Base-by-base conservation (phyloP, 345 rosid genomes). In the Angophora floribunda region DNA sequence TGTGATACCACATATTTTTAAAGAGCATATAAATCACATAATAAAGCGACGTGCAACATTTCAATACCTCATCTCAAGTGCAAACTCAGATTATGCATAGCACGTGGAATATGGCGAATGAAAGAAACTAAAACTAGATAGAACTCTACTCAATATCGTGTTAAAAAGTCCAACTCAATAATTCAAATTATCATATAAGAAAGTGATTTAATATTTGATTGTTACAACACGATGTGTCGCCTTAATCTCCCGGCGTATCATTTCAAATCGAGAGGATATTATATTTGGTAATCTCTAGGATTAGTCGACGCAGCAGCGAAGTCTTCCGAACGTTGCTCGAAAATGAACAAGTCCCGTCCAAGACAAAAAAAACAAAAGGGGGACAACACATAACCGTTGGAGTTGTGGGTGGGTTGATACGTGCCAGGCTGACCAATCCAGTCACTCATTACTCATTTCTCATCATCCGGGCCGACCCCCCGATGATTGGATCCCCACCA, bases 101-200 rank as follows among this genome's bases (percentile, higher is more conserved):
- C n/a, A n/a, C n/a, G n/a, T 0, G 9, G 1, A 63, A 63, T n/a
- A 63, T n/a, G 5, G 0, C 0, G 1, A 63, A 52, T 7, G 53
- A 0, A 17, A 1, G 0, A 4, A 7, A 52, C 6, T 5, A 63
- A 13, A 63, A 1, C 2, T 0, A 0, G 0, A 3, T 0, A 28
- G 16, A n/a, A 7, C 0, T 0, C 1, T 2, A 6, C 4, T 63
- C 0, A 3, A 13, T 63, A 63, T 0, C 0, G 0, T 6, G 17
- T 59, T 59, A 59, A 3, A 59, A 26, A 24, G 4, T 22, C 6
- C 24, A 55, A 55, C 4, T 0, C 28, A 55, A 22, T 21, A 21
- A 0, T 12, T 4, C 1, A 22, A 22, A 55, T 22, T 0, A 9
- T 55, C 24, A 55, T 1, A 55, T 22, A 12, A 22, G 22, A 55